Base-by-base conservation (phyloP, 345 rosid genomes). In the Hibiscus trionum region DNA sequence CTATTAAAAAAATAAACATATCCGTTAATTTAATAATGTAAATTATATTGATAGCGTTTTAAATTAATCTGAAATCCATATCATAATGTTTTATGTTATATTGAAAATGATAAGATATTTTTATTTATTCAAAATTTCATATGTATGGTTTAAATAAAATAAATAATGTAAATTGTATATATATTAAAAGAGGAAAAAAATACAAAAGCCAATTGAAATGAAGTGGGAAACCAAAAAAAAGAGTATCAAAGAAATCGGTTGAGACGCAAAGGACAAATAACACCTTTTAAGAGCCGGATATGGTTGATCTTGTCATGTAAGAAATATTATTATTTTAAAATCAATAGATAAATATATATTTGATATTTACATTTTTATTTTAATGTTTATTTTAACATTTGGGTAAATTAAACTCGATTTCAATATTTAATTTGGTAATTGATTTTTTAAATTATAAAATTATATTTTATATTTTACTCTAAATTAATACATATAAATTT, bases 211-310 rank as follows among this genome's bases (percentile, higher is more conserved):
- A 42, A 10, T 42, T 44, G 14, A 44, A 42, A 44, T 44, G 47
- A 16, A 52, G 8, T n/a, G 19, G 7, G 14, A 49, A 49, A 49
- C 55, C 4, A 5, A 15, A 50, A 47, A 16, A 15, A 1, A 7
- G 58, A n/a, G 17, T n/a, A 7, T 42, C 55, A 4, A 21, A 6
- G 55, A 44, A 66, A 46, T 46, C 55, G 35, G 70, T 31, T 66
- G 35, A 46, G 33, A 44, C n/a, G 14, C 16, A 42, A 15, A 44
- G 4, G 70, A 66, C 70, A 44, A 66, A 66, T 44, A 44, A 44
- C 5, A 66, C 70, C 26, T 66, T 66, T 66, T 66, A 26, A 46
- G 70, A 66, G 17, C 55, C 2, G 70, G 56, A 46, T 66, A 66
- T 66, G 70, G 55, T 24, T 66, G 50, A 46, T 19, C 70, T 1